A percentile compares a stretch with the other conserved stretches of the same genome.
Evolutionary conservation across 768 basidiomycete species (phyloP).

Genomic region (Suillus sp.): DNA sequence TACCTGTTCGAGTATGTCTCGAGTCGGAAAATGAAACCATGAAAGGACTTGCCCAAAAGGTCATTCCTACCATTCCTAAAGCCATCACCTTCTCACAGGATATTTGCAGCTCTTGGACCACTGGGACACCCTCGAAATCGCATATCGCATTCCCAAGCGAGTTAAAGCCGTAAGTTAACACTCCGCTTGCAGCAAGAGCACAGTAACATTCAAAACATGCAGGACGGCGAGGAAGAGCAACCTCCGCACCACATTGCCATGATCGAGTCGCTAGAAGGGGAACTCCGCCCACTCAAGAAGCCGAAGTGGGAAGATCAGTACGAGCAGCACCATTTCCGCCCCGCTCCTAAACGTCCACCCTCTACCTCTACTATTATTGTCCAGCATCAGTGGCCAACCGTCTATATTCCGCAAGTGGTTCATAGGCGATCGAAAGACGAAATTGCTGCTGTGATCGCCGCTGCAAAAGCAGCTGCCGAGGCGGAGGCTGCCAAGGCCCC

Average conservation of each 20-base stretch:
- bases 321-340: slow-evolving; percentile 17
- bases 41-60: slow-evolving; percentile 63
- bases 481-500: slow-evolving; percentile 15
- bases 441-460: slow-evolving; percentile 44
- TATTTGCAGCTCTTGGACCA: slow-evolving; percentile 65
- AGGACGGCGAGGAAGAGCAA: slow-evolving; percentile 37
- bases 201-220: neutral
- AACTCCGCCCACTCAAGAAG: slow-evolving; percentile 35
- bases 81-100: neutral
- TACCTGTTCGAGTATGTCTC: slow-evolving; percentile 57
- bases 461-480: slow-evolving; percentile 31
- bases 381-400: neutral
- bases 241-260: slow-evolving; percentile 18
- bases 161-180: slow-evolving; percentile 40
- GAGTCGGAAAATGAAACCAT: slow-evolving; percentile 59
- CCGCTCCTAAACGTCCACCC: neutral
- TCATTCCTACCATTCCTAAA: slow-evolving; percentile 31
- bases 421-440: slow-evolving; percentile 24
- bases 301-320: slow-evolving; percentile 31
- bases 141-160: slow-evolving; percentile 86
- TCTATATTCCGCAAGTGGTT: neutral
- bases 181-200: neutral
- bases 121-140: slow-evolving; percentile 78
- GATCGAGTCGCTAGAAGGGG: slow-evolving; percentile 26
- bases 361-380: neutral